Evolutionary conservation across 306 rosid species (phyloP).

Genomic region (Mimosa bimucronata): DNA sequence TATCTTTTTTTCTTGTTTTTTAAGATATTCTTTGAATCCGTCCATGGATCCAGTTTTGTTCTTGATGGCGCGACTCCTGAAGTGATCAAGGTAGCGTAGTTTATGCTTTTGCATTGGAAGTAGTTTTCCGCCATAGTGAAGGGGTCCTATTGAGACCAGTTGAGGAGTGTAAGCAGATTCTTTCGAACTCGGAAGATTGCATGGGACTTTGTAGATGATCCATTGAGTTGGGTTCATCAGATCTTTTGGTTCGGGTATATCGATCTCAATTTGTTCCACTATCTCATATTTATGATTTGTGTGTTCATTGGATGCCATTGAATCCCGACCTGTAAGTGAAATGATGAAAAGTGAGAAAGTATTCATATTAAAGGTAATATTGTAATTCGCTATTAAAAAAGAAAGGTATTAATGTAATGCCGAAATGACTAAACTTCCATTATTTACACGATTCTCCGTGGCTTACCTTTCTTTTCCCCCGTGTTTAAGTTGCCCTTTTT

Average conservation of each 20-base stretch:
- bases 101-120: slow-evolving; percentile 32
- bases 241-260: slow-evolving; percentile 30
- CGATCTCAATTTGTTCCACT: slow-evolving; percentile 33
- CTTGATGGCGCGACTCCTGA: slow-evolving; percentile 28
- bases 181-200: slow-evolving; percentile 44
- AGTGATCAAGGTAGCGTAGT: slow-evolving; percentile 28
- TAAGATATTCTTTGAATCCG: background rate
- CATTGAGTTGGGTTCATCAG: background rate
- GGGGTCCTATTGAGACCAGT: slow-evolving; percentile 43
- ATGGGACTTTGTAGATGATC: slow-evolving; percentile 51
- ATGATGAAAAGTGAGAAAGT: background rate
- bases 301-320: background rate
- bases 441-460: too few relatives aligned
- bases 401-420: background rate
- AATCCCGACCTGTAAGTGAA: background rate
- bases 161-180: background rate
- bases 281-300: slow-evolving; percentile 30
- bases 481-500: too few relatives aligned
- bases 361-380: background rate
- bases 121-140: slow-evolving; percentile 32
- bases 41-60: background rate
- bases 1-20: background rate
- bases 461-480: too few relatives aligned
- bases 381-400: too few relatives aligned
- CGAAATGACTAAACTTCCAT: background rate